These are phyloP conservation scores for Nannochloris sp. DNA, from an alignment of 139 green algal species.

Conservation along the genomic window DNA sequence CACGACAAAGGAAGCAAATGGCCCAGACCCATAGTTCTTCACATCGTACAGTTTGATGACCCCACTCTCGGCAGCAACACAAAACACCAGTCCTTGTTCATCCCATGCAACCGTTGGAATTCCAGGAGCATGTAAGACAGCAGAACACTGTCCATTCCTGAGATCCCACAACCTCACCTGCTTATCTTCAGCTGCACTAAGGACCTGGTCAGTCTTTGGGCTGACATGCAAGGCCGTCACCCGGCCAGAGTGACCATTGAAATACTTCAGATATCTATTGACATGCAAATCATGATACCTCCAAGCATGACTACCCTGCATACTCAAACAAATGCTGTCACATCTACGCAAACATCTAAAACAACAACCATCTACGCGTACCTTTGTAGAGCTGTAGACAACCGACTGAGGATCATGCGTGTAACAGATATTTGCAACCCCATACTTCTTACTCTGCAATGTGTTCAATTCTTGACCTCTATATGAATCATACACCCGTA, in stretches of 20 bases:
- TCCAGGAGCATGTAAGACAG: slow-evolving; percentile 44
- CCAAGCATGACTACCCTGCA: slow-evolving; percentile 47
- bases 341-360: neutral
- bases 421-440: slow-evolving; percentile 60
- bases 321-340: neutral
- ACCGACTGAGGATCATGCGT: slow-evolving; percentile 65
- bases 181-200: slow-evolving; percentile 57
- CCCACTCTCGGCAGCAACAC: slow-evolving; percentile 58
- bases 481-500: slow-evolving; percentile 73
- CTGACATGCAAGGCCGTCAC: slow-evolving; percentile 70
- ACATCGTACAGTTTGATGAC: slow-evolving; percentile 83
- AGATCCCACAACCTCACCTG: slow-evolving; percentile 85
- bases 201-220: slow-evolving; percentile 72
- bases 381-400: slow-evolving; percentile 76
- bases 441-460: slow-evolving; percentile 77
- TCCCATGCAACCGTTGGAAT: slow-evolving; percentile 56
- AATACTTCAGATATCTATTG: slow-evolving; percentile 82
- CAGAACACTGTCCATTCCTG: slow-evolving; percentile 57
- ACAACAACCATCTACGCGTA: slow-evolving; percentile 8
- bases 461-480: slow-evolving; percentile 32
- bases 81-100: slow-evolving; percentile 85
- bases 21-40: slow-evolving; percentile 61
- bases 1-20: slow-evolving; percentile 75
- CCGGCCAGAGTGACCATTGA: slow-evolving; percentile 61
- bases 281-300: slow-evolving; percentile 74